Percentiles rank a stretch among this genome's conserved stretches.
These are phyloP conservation scores for Amanita rubescens DNA, from an alignment of 768 basidiomycete genomes.

Conservation along the genomic window DNA sequence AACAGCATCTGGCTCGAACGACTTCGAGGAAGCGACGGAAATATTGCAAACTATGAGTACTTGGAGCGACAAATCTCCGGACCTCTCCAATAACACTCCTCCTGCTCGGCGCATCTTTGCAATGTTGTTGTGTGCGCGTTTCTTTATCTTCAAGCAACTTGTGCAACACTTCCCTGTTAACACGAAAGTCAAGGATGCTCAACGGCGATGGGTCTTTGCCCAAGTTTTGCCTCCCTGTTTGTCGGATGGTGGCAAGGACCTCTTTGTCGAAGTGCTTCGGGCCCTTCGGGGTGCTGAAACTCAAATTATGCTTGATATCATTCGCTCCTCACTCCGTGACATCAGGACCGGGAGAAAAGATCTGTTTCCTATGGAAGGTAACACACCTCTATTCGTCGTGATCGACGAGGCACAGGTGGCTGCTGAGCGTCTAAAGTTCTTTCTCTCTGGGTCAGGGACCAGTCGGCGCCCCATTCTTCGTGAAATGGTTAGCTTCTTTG, in stretches of 20 bases:
- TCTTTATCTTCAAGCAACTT: too few species aligned
- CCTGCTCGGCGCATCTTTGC: too few species aligned
- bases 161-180: too few species aligned
- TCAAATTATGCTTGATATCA: not conserved
- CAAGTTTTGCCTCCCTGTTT: conserved; percentile 8
- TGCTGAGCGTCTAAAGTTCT: not conserved
- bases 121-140: too few species aligned
- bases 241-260: not conserved
- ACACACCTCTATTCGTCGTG: not conserved
- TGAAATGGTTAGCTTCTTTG: not conserved
- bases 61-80: too few species aligned
- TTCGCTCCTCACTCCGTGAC: too few species aligned
- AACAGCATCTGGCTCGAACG: too few species aligned
- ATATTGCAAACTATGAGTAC: too few species aligned
- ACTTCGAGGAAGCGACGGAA: too few species aligned
- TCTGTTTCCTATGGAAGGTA: not conserved
- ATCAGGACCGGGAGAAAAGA: not conserved
- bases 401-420: not conserved
- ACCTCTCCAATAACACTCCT: too few species aligned
- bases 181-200: not conserved
- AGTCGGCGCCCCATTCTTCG: not conserved
- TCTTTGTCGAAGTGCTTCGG: not conserved
- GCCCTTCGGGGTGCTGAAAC: not conserved
- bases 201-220: conserved; percentile 9
- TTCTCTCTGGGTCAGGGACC: not conserved